phyloP scores from a whole-genome alignment of 2,329 filamentous ascomycete species.

The Hymenoscyphus infarciens region DNA sequence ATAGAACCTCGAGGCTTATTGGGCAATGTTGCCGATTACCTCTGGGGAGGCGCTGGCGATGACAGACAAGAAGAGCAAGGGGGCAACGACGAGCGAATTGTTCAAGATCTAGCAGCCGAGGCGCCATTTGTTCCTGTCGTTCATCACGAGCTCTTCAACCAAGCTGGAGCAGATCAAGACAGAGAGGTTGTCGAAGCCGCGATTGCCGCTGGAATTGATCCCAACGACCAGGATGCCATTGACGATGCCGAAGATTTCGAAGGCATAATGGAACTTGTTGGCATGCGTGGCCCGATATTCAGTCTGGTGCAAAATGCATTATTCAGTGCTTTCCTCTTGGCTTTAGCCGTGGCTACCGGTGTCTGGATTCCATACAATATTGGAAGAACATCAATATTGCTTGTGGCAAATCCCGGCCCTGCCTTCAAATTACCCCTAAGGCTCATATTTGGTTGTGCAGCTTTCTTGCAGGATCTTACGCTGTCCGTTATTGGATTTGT shows the following conservation, averaged over 20 bases:
- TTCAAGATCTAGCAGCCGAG: conserved; percentile 57
- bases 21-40: conserved; percentile 52
- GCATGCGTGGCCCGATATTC: conserved; percentile 88
- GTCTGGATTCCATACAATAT: conserved; percentile 91
- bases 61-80: conserved; percentile 41
- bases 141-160: conserved; percentile 24
- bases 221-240: conserved; percentile 70
- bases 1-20: conserved; percentile 39
- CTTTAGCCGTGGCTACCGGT: conserved; percentile 78
- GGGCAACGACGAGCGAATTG: conserved; percentile 56
- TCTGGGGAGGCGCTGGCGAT: conserved; percentile 55
- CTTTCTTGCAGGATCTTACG: conserved; percentile 71
- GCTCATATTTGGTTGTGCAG: conserved; percentile 69
- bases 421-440: conserved; percentile 67
- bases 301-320: conserved; percentile 92
- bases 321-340: conserved; percentile 88
- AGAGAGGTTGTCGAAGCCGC: conserved; percentile 61
- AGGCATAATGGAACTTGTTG: conserved; percentile 91
- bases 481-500: conserved; percentile 61
- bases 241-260: conserved; percentile 93
- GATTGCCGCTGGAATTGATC: conserved; percentile 66
- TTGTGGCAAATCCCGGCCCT: conserved; percentile 73
- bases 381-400: conserved; percentile 77
- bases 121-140: conserved; percentile 53
- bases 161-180: conserved; percentile 41